A percentile compares a stretch with the other conserved stretches of the same genome.
phyloP scores from a whole-genome alignment of 2,329 filamentous ascomycete species.

The Botrytis fragariae region DNA sequence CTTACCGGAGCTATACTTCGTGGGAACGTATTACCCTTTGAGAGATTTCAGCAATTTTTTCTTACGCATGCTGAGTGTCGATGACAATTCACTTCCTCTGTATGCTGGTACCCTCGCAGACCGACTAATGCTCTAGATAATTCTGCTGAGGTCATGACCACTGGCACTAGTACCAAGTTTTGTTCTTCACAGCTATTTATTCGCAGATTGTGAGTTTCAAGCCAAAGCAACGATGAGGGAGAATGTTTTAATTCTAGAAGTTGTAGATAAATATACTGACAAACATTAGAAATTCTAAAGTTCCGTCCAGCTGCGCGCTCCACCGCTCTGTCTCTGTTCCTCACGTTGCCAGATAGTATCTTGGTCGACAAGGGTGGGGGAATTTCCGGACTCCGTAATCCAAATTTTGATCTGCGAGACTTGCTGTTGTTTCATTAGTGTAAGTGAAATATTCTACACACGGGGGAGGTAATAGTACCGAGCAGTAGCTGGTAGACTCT shows the following conservation, averaged over 20 bases:
- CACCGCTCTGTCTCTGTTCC: neutral
- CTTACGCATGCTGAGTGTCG: neutral
- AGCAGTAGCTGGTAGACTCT: too few relatives aligned
- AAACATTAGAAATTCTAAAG: neutral
- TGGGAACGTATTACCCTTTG: fast-evolving
- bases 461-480: too few relatives aligned
- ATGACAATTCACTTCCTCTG: fast-evolving
- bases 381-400: too few relatives aligned
- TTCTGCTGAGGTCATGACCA: neutral
- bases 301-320: neutral
- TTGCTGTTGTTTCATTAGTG: neutral
- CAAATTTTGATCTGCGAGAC: neutral
- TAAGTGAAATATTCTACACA: too few relatives aligned
- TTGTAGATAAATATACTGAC: neutral
- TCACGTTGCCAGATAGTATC: neutral
- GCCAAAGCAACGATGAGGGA: neutral
- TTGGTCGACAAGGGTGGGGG: too few relatives aligned
- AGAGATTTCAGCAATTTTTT: neutral
- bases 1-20: fast-evolving
- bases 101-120: neutral
- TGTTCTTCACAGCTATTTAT: neutral
- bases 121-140: neutral
- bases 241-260: neutral
- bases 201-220: fast-evolving
- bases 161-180: neutral